Base-by-base conservation (phyloP, 1,284 basidiomycete genomes). In the Trametes versicolor region DNA sequence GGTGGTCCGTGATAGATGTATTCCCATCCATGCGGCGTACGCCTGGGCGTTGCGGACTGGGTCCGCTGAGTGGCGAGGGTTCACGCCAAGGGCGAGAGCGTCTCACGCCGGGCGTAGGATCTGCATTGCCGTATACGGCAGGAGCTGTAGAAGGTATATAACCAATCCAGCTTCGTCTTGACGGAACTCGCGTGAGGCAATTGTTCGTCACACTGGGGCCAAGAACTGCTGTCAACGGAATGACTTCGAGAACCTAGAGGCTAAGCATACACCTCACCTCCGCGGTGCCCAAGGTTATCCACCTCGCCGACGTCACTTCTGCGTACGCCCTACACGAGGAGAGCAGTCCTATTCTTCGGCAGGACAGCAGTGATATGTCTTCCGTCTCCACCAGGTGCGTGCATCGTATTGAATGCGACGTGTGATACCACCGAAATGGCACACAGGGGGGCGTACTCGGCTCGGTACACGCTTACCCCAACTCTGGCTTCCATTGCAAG, bases 21-120 rank as follows among this genome's bases (percentile, higher is more conserved):
- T 53, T 60, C 58, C 53, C 60, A 60, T 36, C 53, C n/a, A 47
- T 43, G 23, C 34, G 9, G 51, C 21, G 36, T 15, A n/a, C 39
- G 32, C 32, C 21, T 39, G 55, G 37, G 21, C 39, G 51, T 43
- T 47, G 56, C 47, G 43, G 43, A 47, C 25, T 59, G 60, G 23
- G 53, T 15, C 32, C 39, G 52, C 29, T 23, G 34, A 15, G 61
- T 58, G 63, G 63, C 57, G 67, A 68, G 61, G 63, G 67, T 65
- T 68, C 34, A 25, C n/a, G 62, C 62, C 60, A 58, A 60, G 63
- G 21, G 13, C 41, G 41, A 59, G 48, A 19, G 54, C 61, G 62
- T 60, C 65, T 53, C 51, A 58, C 60, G 57, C 60, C 34, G 53
- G 41, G 50, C 29, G 41, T 36, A 39, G 61, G 65, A 66, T 66